A percentile compares a stretch with the other conserved stretches of the same genome.
Evolutionary conservation across 208 protist species (phyloP).

Genomic region (Wallacemonas sp.): DNA sequence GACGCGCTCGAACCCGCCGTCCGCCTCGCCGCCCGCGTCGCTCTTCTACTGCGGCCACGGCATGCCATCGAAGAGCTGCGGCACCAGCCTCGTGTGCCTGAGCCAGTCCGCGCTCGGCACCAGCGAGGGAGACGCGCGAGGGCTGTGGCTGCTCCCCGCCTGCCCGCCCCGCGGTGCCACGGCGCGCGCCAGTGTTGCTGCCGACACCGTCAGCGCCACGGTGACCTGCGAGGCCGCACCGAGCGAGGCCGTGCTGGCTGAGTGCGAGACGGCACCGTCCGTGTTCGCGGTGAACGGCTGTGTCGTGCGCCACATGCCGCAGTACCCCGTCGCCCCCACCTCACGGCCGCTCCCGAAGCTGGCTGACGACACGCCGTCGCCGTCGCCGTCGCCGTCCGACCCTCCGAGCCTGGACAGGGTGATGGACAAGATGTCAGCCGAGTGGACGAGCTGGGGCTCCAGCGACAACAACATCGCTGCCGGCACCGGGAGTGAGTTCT

Average conservation of each 20-base stretch:
- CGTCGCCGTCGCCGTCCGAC: background rate
- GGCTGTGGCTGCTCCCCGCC: background rate
- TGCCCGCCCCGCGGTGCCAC: background rate
- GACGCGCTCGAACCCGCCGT: no score
- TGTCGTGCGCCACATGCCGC: constrained; percentile 16
- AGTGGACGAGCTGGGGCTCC: constrained; percentile 15
- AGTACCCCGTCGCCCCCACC: constrained; percentile 8
- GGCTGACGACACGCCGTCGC: background rate
- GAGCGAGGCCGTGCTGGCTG: background rate
- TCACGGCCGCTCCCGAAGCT: background rate
- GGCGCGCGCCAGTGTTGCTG: background rate
- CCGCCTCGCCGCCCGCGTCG: background rate
- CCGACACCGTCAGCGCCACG: no score
- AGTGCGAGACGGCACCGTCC: constrained; percentile 8
- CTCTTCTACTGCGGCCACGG: constrained; percentile 11
- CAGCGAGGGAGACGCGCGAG: background rate
- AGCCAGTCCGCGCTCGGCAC: constrained; percentile 4
- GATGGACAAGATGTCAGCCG: background rate
- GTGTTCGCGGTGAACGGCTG: constrained; percentile 28
- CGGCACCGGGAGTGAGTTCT: constrained; percentile 24
- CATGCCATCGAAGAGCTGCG: background rate
- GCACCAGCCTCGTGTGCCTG: background rate
- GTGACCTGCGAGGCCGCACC: no score
- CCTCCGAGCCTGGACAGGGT: no score
- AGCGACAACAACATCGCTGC: constrained; percentile 10